Base-by-base conservation (phyloP, 371 early-diverging fungal genomes). In the Apophysomyces elegans region DNA sequence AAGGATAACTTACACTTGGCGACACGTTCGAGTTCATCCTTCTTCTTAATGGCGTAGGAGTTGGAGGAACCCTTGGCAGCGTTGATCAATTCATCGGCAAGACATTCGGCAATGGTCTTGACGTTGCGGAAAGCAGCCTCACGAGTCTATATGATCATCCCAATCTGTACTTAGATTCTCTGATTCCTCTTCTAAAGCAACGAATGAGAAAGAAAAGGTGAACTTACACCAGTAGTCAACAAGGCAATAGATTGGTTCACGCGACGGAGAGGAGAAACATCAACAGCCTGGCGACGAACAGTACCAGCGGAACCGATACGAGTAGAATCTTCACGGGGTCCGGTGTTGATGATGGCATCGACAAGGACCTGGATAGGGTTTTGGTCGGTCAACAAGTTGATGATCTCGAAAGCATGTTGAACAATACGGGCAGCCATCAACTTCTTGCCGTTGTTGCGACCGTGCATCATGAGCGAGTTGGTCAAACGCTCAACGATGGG, bases 391-490 rank as follows among this genome's bases (percentile, higher is more conserved):
- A 96, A 87, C 76, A 94, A 88, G 90, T 98, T 85, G 82, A 99
- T 94, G 86, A 99, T 98, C 83, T 96, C 94, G 81, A 98, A 98
- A 63, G 99, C 94, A 86, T 98, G 95, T 90, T 96, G 94, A 81
- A 99, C 91, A 78, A 96, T 95, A 76, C 96, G 95, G 72, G 91
- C 91, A 72, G 98, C 96, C 92, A 99, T 92, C 71, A 95, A 86
- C 89, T 99, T 98, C 91, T 99, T 99, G 71, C 99, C 99, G 89
- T 95, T 97, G 93, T 99, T 99, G 83, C 99, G 96, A 73, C 99
- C 99, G 90, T 97, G 95, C 94, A 97, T 97, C 99, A 99, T 99
- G 66, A 99, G 87, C 67, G 95, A 93, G 91, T 96, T 96, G 85
- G 95, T 93, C 68, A 99, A 90, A 81, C 99, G 93, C 91, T 99